A percentile compares a stretch with the other conserved stretches of the same genome.
These are phyloP conservation scores for Phytophthora kernoviae DNA, from an alignment of 352 stramenopile genomes.

Conservation along the genomic window DNA sequence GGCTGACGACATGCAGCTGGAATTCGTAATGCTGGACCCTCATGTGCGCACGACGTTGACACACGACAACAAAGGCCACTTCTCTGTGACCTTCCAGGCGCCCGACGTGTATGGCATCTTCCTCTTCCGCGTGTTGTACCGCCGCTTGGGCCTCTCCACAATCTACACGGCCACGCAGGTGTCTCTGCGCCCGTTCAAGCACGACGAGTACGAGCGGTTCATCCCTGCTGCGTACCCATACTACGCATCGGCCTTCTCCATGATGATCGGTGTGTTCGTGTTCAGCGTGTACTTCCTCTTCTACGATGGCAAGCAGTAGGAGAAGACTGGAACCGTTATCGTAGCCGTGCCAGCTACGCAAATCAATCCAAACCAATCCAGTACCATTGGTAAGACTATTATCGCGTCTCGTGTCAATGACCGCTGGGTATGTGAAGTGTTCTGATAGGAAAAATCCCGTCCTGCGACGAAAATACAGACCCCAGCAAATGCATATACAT, in stretches of 20 bases:
- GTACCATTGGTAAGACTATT: too few species aligned
- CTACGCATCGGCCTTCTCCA: slow-evolving; percentile 91
- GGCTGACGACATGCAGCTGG: slow-evolving; percentile 89
- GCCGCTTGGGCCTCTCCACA: slow-evolving; percentile 85
- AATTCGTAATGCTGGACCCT: slow-evolving; percentile 96
- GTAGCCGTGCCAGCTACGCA: too few species aligned
- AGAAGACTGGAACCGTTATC: too few species aligned
- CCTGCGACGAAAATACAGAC: too few species aligned
- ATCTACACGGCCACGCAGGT: slow-evolving; percentile 91
- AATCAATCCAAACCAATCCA: too few species aligned
- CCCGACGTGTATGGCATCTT: slow-evolving; percentile 95
- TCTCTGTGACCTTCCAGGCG: slow-evolving; percentile 84
- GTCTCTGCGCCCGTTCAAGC: slow-evolving; percentile 93
- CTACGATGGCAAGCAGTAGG: slow-evolving; percentile 67
- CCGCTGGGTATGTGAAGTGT: too few species aligned
- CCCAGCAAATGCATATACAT: too few species aligned
- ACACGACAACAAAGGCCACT: slow-evolving; percentile 76
- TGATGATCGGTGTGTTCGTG: slow-evolving; percentile 91
- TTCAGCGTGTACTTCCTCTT: slow-evolving; percentile 93
- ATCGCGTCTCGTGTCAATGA: too few species aligned
- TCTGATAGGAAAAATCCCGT: too few species aligned
- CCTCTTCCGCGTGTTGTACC: slow-evolving; percentile 93
- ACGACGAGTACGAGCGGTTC: slow-evolving; percentile 96
- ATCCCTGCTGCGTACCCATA: slow-evolving; percentile 93
- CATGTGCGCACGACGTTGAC: slow-evolving; percentile 90